Conservation (phyloP, 75 land plant species). For the Isoetes taiwanensis region DNA sequence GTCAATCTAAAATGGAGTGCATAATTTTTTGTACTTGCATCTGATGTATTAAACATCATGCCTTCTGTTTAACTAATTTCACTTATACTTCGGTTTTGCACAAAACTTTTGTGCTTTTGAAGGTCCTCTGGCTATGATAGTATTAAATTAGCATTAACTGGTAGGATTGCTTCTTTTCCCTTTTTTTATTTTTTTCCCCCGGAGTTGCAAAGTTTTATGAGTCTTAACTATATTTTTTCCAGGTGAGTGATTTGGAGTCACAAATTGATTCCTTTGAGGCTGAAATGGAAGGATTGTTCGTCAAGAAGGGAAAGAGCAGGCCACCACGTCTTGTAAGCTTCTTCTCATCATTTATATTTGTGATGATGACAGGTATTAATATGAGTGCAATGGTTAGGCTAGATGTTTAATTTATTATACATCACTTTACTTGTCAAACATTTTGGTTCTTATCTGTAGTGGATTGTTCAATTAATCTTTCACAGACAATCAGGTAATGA, state of each 20-base stretch:
- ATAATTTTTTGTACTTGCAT: too few species aligned
- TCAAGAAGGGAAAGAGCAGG: slow-evolving; percentile 81
- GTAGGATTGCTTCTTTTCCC: too few species aligned
- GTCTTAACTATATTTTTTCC: too few species aligned
- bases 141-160: too few species aligned
- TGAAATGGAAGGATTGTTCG: slow-evolving; percentile 74
- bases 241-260: slow-evolving; percentile 76
- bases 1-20: too few species aligned
- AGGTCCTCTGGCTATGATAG: too few species aligned
- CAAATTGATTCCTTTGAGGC: slow-evolving; percentile 90
- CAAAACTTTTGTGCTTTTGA: too few species aligned
- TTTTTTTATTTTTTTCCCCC: too few species aligned
- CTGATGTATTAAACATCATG: too few species aligned
- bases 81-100: too few species aligned
- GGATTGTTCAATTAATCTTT: not conserved
- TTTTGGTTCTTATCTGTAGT: not conserved
- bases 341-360: not conserved
- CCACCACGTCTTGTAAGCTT: slow-evolving; percentile 71
- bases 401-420: not conserved
- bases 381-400: not conserved
- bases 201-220: too few species aligned
- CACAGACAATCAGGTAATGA: not conserved
- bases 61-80: too few species aligned
- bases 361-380: not conserved
- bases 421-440: not conserved